Base-by-base conservation (phyloP, 2,329 filamentous ascomycete genomes). In the Grosmannia huntii region DNA sequence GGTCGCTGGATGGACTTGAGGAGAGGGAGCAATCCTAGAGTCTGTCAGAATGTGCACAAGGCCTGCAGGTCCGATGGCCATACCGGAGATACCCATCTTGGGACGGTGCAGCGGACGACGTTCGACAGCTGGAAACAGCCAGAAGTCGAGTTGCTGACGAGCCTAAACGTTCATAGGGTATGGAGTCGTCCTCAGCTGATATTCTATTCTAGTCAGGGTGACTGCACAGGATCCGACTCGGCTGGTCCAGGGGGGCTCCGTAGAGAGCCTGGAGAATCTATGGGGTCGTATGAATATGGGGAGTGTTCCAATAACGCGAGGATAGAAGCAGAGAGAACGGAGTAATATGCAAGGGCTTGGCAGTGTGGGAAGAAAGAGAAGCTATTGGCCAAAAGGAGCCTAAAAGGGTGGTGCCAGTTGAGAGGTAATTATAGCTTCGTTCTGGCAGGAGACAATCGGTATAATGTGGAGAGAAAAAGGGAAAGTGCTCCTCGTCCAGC, bases 1-100 rank as follows among this genome's bases (percentile, higher is more conserved):
- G 88, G 87, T 68, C 88, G 90, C 60, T 99, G 94, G 57, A 99
- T 97, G 52, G 94, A 97, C 73, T 97, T 97, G 61, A 99, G 83
- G 60, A 97, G 79, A 44, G 90, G 90, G 38, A 97, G 80, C 57
- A 99, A 82, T 51, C 94, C 92, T 91, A 25, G n/a, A 25, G 11
- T 36, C 14, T 33, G n/a, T 51, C 41, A 49, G n/a, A 38, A 19
- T 41, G n/a, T n/a, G n/a, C 5, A 44, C n/a, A 36, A 12, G 31
- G 28, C 31, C 16, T 27, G 25, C 31, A 33, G 23, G 48, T 5
- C 6, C 2, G 23, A n/a, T 9, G 31, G 5, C 4, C 53, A 0
- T 60, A 65, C 64, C 64, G 25, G 61, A 60, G 33, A 65, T 64
- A 25, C 63, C 64, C 64, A 65, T 65, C 56, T 19, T 63, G 58